Evolutionary conservation across 495 filamentous ascomycete genomes (phyloP).

Genomic region (Aspergillus nanangensis): DNA sequence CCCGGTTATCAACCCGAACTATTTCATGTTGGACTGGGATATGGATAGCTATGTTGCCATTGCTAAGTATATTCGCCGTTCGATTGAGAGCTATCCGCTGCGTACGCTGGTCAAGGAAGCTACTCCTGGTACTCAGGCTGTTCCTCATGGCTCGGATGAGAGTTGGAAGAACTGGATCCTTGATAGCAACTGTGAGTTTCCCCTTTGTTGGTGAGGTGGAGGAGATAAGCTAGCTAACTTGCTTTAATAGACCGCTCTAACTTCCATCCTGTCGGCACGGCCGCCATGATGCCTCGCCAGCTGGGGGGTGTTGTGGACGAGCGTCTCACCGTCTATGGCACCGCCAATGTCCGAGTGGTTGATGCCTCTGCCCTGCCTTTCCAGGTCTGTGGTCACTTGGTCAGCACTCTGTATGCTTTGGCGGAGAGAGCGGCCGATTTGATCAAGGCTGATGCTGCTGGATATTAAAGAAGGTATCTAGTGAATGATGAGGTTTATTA

Average conservation of each 20-base stretch:
- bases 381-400: slow-evolving; percentile 46
- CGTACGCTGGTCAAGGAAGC: slow-evolving; percentile 14
- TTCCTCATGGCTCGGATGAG: slow-evolving; percentile 10
- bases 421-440: slow-evolving; percentile 52
- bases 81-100: slow-evolving; percentile 16
- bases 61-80: slow-evolving; percentile 24
- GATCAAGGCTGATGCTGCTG: slow-evolving; percentile 34
- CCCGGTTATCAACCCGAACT: slow-evolving; percentile 51
- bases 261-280: slow-evolving; percentile 45
- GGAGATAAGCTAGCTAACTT: too few species aligned
- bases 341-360: slow-evolving; percentile 49
- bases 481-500: too few species aligned
- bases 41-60: slow-evolving; percentile 26
- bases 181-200: slow-evolving; percentile 23
- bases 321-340: slow-evolving; percentile 37
- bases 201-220: neutral
- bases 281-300: slow-evolving; percentile 52
- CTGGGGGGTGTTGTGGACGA: slow-evolving; percentile 47
- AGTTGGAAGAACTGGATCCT: slow-evolving; percentile 20
- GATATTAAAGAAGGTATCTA: too few species aligned
- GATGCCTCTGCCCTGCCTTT: slow-evolving; percentile 51
- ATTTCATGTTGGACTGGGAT: slow-evolving; percentile 50
- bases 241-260: slow-evolving; percentile 25
- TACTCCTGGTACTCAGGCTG: slow-evolving; percentile 11
- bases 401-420: slow-evolving; percentile 51